Conservation (phyloP, 306 rosid species). For the Vicia sativa region DNA sequence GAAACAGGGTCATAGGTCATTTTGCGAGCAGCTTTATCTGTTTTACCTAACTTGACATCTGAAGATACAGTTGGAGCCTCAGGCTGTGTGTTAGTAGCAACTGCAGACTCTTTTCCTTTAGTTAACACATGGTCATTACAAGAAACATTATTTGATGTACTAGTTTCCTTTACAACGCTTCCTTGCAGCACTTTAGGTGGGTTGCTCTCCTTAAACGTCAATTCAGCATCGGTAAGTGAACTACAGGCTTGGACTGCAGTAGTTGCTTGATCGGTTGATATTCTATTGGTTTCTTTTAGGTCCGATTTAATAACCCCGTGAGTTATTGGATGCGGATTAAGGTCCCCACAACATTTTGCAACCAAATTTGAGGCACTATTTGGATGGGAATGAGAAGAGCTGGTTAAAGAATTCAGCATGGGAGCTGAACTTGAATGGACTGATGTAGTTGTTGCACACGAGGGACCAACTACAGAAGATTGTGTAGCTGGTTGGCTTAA, state of each 20-base stretch:
- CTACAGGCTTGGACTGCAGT: conserved; percentile 45
- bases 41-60: conserved; percentile 59
- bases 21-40: conserved; percentile 71
- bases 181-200: conserved; percentile 54
- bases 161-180: conserved; percentile 44
- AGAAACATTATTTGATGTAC: conserved; percentile 41
- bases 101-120: conserved; percentile 48
- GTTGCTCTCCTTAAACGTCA: conserved; percentile 45
- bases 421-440: conserved; percentile 85
- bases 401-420: conserved; percentile 42
- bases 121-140: conserved; percentile 41
- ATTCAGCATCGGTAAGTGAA: conserved; percentile 45
- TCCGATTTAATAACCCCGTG: conserved; percentile 45
- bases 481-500: conserved; percentile 75
- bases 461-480: conserved; percentile 70
- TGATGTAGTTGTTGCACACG: conserved; percentile 81
- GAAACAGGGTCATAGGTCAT: conserved; percentile 80
- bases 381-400: conserved; percentile 34
- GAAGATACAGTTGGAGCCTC: conserved; percentile 51
- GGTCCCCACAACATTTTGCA: conserved; percentile 51
- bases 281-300: conserved; percentile 46
- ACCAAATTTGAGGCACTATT: conserved; percentile 50
- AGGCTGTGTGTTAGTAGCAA: conserved; percentile 47
- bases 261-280: conserved; percentile 46
- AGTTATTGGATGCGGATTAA: conserved; percentile 39